These are phyloP conservation scores for Entomortierella lignicola DNA, from an alignment of 192 early-diverging fungal species.

Conservation along the genomic window DNA sequence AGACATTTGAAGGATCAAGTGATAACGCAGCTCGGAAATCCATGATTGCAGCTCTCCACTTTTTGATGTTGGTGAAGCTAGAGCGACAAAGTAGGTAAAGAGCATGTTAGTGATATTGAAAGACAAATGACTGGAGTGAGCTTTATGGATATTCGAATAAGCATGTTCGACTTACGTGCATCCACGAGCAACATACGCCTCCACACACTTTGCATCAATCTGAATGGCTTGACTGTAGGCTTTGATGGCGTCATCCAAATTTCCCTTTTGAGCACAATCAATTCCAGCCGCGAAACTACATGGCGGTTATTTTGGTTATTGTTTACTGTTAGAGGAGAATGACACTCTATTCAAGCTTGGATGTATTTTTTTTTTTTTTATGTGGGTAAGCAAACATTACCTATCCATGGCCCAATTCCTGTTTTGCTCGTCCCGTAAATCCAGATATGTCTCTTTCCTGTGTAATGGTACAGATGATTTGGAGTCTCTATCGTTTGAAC, in stretches of 20 bases:
- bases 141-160: background rate
- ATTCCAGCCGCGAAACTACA: constrained; percentile 34
- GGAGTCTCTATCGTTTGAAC: constrained; percentile 22
- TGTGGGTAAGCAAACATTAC: constrained; percentile 19
- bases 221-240: constrained; percentile 45
- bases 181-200: constrained; percentile 49
- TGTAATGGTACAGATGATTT: constrained; percentile 28
- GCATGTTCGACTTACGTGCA: constrained; percentile 38
- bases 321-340: no score
- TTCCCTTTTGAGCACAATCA: constrained; percentile 28
- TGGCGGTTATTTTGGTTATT: background rate
- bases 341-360: no score
- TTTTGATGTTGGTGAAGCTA: constrained; percentile 34
- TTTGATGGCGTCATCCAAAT: constrained; percentile 42
- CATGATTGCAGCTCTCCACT: constrained; percentile 35
- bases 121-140: background rate
- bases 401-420: constrained; percentile 51
- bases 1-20: constrained; percentile 29
- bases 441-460: constrained; percentile 46
- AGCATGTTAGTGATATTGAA: background rate
- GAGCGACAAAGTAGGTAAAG: background rate
- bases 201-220: constrained; percentile 34
- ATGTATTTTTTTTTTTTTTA: no score
- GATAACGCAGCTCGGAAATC: constrained; percentile 45
- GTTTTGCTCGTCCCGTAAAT: constrained; percentile 49